Percentiles rank a stretch among this genome's conserved stretches.
These are phyloP conservation scores for Capillidium rhysosporum DNA, from an alignment of 371 early-diverging fungal genomes.

Conservation along the genomic window DNA sequence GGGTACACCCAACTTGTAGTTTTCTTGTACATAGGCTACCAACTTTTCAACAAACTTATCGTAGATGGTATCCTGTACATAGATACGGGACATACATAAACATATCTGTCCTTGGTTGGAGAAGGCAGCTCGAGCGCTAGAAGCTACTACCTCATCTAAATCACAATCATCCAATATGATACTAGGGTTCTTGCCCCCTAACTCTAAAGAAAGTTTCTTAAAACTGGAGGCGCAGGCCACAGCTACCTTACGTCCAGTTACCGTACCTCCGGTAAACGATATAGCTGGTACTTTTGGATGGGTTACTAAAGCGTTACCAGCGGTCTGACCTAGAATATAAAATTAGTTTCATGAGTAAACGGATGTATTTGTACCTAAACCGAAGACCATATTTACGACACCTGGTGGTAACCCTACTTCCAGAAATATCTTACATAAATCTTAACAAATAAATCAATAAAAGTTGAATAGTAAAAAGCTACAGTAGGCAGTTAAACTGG, in stretches of 20 bases:
- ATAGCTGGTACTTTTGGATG: constrained; percentile 42
- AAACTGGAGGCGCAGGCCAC: constrained; percentile 21
- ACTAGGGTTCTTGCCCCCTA: constrained; percentile 60
- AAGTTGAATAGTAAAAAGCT: background rate
- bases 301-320: constrained; percentile 36
- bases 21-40: constrained; percentile 13
- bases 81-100: constrained; percentile 39
- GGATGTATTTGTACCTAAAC: constrained; percentile 18
- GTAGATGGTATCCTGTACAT: constrained; percentile 38
- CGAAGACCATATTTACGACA: constrained; percentile 65
- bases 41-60: constrained; percentile 28
- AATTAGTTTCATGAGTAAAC: background rate
- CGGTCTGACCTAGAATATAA: constrained; percentile 14
- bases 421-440: constrained; percentile 32
- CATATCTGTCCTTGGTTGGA: constrained; percentile 54
- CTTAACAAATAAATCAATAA: background rate
- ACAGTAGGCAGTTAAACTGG: constrained; percentile 35
- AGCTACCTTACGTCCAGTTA: constrained; percentile 36
- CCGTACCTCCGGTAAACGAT: constrained; percentile 61
- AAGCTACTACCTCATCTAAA: constrained; percentile 30
- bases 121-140: constrained; percentile 31
- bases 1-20: constrained; percentile 45
- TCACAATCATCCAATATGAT: constrained; percentile 52
- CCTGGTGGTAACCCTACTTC: constrained; percentile 49
- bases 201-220: constrained; percentile 51